Percentiles rank a stretch among this genome's conserved stretches.
Conservation (phyloP, 805 yeast genomes). For the Saccharomycopsis malanga region DNA sequence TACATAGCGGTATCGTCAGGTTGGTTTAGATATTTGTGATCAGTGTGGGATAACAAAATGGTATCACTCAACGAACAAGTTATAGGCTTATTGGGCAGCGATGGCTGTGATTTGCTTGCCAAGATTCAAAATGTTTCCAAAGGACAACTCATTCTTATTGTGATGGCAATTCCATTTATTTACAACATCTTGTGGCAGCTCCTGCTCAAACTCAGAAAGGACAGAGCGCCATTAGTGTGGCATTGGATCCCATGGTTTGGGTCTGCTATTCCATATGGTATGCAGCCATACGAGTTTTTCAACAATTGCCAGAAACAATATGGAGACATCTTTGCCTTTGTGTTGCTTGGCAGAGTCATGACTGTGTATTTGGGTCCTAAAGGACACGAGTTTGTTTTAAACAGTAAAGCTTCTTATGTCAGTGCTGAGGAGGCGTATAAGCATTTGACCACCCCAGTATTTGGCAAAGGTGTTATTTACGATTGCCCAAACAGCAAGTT, state of each 20-base stretch:
- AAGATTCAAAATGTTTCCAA: constrained; percentile 4
- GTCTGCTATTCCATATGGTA: constrained; percentile 81
- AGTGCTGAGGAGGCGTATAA: constrained; percentile 95
- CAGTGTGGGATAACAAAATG: no score
- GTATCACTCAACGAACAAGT: constrained; percentile 8
- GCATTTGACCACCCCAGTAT: constrained; percentile 98
- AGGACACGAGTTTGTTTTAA: constrained; percentile 94
- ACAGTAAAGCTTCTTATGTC: constrained; percentile 82
- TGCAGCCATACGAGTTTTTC: constrained; percentile 89
- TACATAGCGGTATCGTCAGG: no score
- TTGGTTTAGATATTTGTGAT: no score
- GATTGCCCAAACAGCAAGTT: constrained; percentile 91
- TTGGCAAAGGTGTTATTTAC: constrained; percentile 95
- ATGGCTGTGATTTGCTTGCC: not conserved
- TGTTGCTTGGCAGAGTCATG: constrained; percentile 84
- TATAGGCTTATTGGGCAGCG: not conserved
- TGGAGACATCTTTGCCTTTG: constrained; percentile 91
- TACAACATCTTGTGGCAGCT: constrained; percentile 63
- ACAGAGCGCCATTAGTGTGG: constrained; percentile 84
- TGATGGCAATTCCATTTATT: constrained; percentile 49
- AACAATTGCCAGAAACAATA: constrained; percentile 68
- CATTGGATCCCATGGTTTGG: constrained; percentile 97
- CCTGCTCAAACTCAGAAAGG: constrained; percentile 61
- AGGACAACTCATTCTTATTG: constrained; percentile 23
- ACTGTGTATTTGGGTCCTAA: constrained; percentile 95